A percentile compares a stretch with the other conserved stretches of the same genome.
phyloP scores from a whole-genome alignment of 495 filamentous ascomycete species.

The Podospora tetraspora region DNA sequence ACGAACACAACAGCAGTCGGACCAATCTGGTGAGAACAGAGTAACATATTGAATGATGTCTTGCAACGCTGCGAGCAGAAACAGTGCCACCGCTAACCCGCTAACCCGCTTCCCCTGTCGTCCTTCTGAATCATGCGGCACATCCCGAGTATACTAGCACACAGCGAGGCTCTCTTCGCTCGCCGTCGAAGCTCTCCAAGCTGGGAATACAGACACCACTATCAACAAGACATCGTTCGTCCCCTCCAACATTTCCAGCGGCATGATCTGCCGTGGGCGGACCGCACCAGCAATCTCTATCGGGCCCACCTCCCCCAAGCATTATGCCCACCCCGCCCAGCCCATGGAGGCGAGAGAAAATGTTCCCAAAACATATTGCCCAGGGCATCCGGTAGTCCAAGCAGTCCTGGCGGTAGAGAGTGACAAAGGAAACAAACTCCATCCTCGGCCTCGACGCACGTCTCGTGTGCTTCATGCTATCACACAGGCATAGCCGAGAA shows the following conservation, averaged over 20 bases:
- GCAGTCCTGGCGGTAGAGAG: neutral
- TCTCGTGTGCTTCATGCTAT: slow-evolving; percentile 15
- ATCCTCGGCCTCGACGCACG: neutral
- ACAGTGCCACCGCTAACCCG: neutral
- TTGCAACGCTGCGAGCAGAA: neutral
- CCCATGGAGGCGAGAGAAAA: neutral
- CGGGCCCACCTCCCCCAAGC: neutral
- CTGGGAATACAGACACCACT: neutral
- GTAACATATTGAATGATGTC: neutral
- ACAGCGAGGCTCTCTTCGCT: neutral
- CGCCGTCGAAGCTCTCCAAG: neutral
- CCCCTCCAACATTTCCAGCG: neutral
- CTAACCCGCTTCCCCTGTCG: neutral
- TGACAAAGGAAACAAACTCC: neutral
- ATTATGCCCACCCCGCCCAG: neutral
- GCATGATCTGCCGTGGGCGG: neutral
- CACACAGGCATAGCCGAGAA: neutral
- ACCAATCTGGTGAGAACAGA: neutral
- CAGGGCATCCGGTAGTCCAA: neutral
- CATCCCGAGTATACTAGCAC: neutral
- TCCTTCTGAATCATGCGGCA: neutral
- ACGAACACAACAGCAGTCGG: neutral
- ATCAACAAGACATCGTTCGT: neutral
- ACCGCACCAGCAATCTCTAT: neutral
- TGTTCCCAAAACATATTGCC: neutral